Percentiles rank a stretch among this genome's conserved stretches.
These are phyloP conservation scores for Cantharellus cinnabarinus DNA, from an alignment of 768 basidiomycete species.

Conservation along the genomic window DNA sequence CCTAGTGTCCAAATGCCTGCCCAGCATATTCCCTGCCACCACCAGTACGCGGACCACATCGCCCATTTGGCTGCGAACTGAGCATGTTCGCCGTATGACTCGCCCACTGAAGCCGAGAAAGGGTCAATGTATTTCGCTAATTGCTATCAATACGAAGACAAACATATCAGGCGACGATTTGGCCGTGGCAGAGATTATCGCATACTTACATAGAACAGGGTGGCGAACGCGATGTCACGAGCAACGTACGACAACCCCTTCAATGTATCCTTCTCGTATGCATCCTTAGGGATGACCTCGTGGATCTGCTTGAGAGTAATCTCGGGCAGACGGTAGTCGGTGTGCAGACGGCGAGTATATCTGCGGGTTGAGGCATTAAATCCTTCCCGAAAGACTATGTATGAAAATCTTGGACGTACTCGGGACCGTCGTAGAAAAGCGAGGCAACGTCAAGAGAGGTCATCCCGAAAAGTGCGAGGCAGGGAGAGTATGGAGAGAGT, in stretches of 20 bases:
- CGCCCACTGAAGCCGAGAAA: background rate
- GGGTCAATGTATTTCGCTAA: background rate
- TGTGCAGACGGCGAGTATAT: constrained; percentile 17
- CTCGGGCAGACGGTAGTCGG: constrained; percentile 29
- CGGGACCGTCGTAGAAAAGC: background rate
- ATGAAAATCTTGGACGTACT: background rate
- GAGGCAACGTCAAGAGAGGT: background rate
- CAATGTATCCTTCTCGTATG: constrained; percentile 24
- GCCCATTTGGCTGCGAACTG: constrained; percentile 17
- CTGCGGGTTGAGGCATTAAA: background rate
- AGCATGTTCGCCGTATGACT: constrained; percentile 9
- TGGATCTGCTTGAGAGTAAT: constrained; percentile 33
- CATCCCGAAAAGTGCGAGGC: background rate
- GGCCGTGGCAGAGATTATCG: background rate
- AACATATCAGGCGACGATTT: background rate
- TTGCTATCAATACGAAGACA: background rate
- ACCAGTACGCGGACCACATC: constrained; percentile 37
- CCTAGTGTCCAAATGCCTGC: background rate
- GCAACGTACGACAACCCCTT: constrained; percentile 24
- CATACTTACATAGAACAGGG: background rate
- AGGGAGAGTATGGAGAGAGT: background rate
- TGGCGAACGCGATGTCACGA: constrained; percentile 25
- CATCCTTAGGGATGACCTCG: constrained; percentile 33
- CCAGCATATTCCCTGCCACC: background rate
- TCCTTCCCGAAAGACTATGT: background rate